Evolutionary conservation across 2,329 filamentous ascomycete genomes (phyloP), one percentile per base, ranked within the genome.

Genomic region (Paecilomyces sp.): DNA sequence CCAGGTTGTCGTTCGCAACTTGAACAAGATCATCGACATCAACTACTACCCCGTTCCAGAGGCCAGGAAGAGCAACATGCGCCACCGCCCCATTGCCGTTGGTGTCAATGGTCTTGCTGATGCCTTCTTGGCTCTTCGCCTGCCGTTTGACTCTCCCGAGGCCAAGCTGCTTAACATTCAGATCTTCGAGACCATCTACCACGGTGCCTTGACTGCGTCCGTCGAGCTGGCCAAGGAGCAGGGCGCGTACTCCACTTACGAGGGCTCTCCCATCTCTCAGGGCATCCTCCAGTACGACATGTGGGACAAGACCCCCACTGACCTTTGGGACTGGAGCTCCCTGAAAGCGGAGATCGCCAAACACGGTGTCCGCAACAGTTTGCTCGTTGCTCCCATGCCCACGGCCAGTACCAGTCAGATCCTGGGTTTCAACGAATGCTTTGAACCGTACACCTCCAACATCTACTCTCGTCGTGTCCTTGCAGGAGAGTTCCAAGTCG

Each of bases 171-270:
- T 99, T 71, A 99, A 99, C 84, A 92, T 89, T 72, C 92, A 99
- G 77, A 97, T 99, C 77, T 99, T 99, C 66, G 94, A 99, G 83
- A 99, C 94, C 64, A 97, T 99, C 77, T 99, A 99, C 81, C 94
- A 99, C 75, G 94, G 88, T 74, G 91, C 92, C 60, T 81, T 97
- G 63, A 96, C 92, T 58, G 89, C 91, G 24, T 99, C 94, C 0
- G 87, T 89, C 71, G 87, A 96, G 60, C 80, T 97, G 65, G 91
- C 94, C 63, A 89, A 91, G 81, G 81, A 89, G 66, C 79, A 92
- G 60, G 94, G 94, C 3, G 77, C 92, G 5, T 99, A 99, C 78
- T 84, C 88, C 67, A 92, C 92, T 3, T 99, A 97, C 74, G 85
- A 93, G 74, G 94, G 94, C 63, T 97, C 91, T 30, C 94, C 94